A percentile compares a stretch with the other conserved stretches of the same genome.
Evolutionary conservation across 345 rosid species (phyloP).

Genomic region (Bruguiera sexangula): DNA sequence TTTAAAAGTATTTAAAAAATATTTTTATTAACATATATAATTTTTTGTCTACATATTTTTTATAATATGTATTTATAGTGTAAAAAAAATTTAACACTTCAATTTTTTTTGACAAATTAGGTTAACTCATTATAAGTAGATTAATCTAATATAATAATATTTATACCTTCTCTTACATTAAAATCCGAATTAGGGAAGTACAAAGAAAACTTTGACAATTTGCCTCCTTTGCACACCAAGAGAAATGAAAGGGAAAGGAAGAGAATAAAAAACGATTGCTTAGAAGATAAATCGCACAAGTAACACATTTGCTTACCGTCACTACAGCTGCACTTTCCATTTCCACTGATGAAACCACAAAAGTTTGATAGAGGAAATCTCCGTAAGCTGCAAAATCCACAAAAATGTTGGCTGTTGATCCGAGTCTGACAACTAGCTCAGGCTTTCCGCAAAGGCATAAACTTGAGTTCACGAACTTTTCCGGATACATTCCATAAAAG

Average conservation of each 20-base stretch:
- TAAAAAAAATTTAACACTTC: too few relatives aligned
- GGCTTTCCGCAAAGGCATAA: constrained; percentile 43
- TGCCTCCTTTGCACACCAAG: too few relatives aligned
- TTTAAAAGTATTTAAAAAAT: too few relatives aligned
- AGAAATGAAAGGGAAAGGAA: neutral
- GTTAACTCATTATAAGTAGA: too few relatives aligned
- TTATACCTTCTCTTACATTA: too few relatives aligned
- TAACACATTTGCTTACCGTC: constrained; percentile 24
- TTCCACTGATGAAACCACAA: constrained; percentile 43
- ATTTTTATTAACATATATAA: too few relatives aligned
- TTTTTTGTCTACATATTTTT: too few relatives aligned
- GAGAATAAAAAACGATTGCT: neutral
- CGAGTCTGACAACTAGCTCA: constrained; percentile 43
- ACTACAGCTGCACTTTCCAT: constrained; percentile 57
- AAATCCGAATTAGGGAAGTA: too few relatives aligned
- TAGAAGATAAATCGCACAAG: neutral
- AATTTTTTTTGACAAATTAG: too few relatives aligned
- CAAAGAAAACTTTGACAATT: too few relatives aligned
- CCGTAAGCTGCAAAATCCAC: constrained; percentile 49
- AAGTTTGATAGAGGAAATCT: constrained; percentile 33
- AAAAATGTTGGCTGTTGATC: constrained; percentile 44
- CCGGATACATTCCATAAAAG: constrained; percentile 34
- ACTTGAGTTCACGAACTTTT: constrained; percentile 46
- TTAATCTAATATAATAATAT: too few relatives aligned
- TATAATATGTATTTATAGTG: too few relatives aligned